Base-by-base conservation (phyloP, 2,329 filamentous ascomycete species). In the Clonostachys sp. region DNA sequence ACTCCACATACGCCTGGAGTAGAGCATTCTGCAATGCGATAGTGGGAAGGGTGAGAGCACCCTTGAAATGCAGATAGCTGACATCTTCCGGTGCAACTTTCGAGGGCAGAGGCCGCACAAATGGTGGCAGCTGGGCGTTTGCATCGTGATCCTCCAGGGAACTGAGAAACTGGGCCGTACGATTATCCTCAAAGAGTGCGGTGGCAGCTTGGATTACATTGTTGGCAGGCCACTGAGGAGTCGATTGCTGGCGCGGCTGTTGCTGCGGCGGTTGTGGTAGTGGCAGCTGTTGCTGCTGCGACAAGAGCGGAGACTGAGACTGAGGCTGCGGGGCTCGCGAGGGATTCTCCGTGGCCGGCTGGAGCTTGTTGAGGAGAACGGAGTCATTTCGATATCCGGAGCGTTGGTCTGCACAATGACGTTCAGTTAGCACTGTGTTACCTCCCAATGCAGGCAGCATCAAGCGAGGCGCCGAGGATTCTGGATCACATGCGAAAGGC, bases 61-160 rank as follows among this genome's bases (percentile, higher is more conserved):
- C 91, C 72, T 96, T 96, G 61, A 84, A 80, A 51, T 85, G 80
- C 48, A 96, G 77, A 64, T 94, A 96, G 48, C 84, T 78, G 51
- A 95, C 80, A 69, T 96, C 91, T 56, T 95, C 90, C 13, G 80
- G 75, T 6, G 86, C 83, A 55, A 96, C 86, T 59, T 86, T 86
- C 41, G 80, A 67, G 1, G 91, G 90, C 7, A 96, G 74, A 20
- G 89, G 85, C 58, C 89, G 88, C 59, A 96, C 83, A 61, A 90
- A 96, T 34, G 69, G 67, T 36, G 83, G 82, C 18, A 84, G 67
- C 48, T 83, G 73, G 34, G 74, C 54, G 38, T 55, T 55, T 55
- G 59, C 58, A 60, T 75, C 73, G 49, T 73, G 66, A 53, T 72
- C 67, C 52, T 79, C 67, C 52, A 78, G 69, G 53, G 77, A 68